Conservation (phyloP, 192 early-diverging fungal species). For the Obelidium mucronatum region DNA sequence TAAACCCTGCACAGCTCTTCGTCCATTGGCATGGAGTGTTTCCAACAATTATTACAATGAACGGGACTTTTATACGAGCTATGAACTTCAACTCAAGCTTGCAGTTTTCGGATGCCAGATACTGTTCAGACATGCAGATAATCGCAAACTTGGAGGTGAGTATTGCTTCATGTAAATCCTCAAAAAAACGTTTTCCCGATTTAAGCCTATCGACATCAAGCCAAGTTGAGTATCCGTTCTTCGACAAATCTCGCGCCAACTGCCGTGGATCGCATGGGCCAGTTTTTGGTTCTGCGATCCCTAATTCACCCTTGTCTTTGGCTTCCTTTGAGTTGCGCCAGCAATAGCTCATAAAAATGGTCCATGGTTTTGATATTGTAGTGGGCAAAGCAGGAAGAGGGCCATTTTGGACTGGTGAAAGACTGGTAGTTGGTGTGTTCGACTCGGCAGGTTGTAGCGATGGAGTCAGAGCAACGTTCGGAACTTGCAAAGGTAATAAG, state of each 20-base stretch:
- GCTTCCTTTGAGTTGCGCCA: slow-evolving; percentile 28
- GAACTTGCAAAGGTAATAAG: too few species aligned
- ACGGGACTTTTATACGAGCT: slow-evolving; percentile 2
- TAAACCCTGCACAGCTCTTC: background rate
- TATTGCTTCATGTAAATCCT: background rate
- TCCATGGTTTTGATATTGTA: too few species aligned
- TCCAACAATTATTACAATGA: slow-evolving; percentile 19
- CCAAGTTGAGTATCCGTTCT: slow-evolving; percentile 13
- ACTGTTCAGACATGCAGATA: slow-evolving; percentile 9
- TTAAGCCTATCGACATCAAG: slow-evolving; percentile 26
- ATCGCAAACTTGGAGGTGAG: slow-evolving; percentile 4
- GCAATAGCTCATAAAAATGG: slow-evolving; percentile 23
- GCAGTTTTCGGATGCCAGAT: slow-evolving; percentile 26
- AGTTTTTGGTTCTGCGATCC: background rate
- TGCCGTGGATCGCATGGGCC: slow-evolving; percentile 18
- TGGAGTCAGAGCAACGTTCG: too few species aligned
- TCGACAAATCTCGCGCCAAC: background rate
- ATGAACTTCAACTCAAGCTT: slow-evolving; percentile 18
- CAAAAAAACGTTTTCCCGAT: background rate
- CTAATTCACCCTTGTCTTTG: background rate
- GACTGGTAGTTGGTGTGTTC: too few species aligned
- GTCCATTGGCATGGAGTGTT: background rate
- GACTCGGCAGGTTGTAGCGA: too few species aligned
- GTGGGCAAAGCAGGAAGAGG: too few species aligned
- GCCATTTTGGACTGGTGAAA: too few species aligned